These are phyloP conservation scores for Sporisorium scitamineum DNA, from an alignment of 1,284 basidiomycete genomes.

Conservation along the genomic window DNA sequence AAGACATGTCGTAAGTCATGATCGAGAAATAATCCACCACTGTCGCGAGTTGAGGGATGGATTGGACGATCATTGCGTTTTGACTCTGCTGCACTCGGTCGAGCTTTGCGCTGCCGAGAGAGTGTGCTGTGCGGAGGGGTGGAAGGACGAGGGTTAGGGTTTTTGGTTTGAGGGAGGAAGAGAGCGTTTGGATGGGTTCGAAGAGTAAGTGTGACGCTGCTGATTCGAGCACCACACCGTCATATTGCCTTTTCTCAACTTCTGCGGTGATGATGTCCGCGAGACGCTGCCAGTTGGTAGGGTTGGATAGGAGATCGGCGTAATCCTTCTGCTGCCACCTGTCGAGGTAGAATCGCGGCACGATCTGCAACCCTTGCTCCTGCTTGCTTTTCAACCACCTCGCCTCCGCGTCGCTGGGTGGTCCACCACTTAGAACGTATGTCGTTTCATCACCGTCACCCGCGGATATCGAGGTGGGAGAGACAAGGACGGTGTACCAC, in stretches of 20 bases:
- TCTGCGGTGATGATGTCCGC: conserved; percentile 25
- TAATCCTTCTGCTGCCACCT: conserved; percentile 45
- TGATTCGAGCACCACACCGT: conserved; percentile 45
- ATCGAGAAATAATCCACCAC: conserved; percentile 48
- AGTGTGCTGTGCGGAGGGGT: conserved; percentile 27
- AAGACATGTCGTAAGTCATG: conserved; percentile 60
- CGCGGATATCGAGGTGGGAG: neutral
- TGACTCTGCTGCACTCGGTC: conserved; percentile 18
- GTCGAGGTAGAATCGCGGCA: conserved; percentile 53
- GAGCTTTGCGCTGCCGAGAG: conserved; percentile 11
- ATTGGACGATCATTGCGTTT: conserved; percentile 46
- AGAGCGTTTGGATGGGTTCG: conserved; percentile 29
- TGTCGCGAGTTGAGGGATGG: conserved; percentile 31
- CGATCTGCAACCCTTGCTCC: conserved; percentile 7
- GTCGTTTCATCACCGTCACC: conserved; percentile 6
- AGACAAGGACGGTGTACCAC: conserved; percentile 54
- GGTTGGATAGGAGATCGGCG: conserved; percentile 28
- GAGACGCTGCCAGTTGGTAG: conserved; percentile 23
- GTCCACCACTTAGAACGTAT: conserved; percentile 46
- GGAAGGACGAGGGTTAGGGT: conserved; percentile 42
- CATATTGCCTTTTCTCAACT: conserved; percentile 16
- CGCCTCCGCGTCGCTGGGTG: conserved; percentile 15
- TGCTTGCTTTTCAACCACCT: conserved; percentile 26
- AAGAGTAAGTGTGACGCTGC: conserved; percentile 46
- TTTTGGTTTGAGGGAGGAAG: conserved; percentile 10